Conservation (phyloP, 2,329 filamentous ascomycete genomes). For the Alternaria gansuensis region DNA sequence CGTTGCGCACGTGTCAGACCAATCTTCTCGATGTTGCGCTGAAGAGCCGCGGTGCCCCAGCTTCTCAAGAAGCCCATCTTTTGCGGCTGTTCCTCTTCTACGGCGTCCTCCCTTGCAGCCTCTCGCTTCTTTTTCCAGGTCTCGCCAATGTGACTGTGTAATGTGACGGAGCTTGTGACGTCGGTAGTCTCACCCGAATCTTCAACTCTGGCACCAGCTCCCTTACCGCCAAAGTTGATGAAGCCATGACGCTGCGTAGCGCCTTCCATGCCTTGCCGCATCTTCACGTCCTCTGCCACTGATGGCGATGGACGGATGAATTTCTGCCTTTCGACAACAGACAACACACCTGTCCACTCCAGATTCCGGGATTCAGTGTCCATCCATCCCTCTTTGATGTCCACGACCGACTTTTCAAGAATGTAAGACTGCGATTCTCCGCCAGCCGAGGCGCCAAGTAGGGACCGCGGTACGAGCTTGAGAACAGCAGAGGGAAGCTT, state of each 20-base stretch:
- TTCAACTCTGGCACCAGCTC: slow-evolving; percentile 41
- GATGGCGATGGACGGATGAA: slow-evolving; percentile 63
- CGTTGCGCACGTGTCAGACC: slow-evolving; percentile 79
- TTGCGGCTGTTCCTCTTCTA: slow-evolving; percentile 58
- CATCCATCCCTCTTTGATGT: slow-evolving; percentile 84
- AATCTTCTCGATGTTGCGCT: slow-evolving; percentile 80
- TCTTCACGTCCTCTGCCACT: slow-evolving; percentile 36
- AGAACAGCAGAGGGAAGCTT: slow-evolving; percentile 77
- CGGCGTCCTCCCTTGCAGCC: slow-evolving; percentile 52
- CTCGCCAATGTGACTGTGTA: slow-evolving; percentile 76
- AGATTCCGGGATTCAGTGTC: slow-evolving; percentile 81
- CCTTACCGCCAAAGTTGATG: slow-evolving; percentile 38
- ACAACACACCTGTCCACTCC: slow-evolving; percentile 82
- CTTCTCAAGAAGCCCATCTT: slow-evolving; percentile 66
- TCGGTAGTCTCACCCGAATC: slow-evolving; percentile 62
- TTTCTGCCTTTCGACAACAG: slow-evolving; percentile 77
- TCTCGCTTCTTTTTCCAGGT: slow-evolving; percentile 63
- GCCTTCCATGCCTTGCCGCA: slow-evolving; percentile 45
- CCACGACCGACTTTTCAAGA: slow-evolving; percentile 79
- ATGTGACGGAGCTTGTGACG: slow-evolving; percentile 77
- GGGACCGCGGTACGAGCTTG: slow-evolving; percentile 75
- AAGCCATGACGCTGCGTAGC: slow-evolving; percentile 46
- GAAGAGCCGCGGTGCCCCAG: slow-evolving; percentile 76
- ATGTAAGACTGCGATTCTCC: slow-evolving; percentile 80
- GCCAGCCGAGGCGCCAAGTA: slow-evolving; percentile 67